These are phyloP conservation scores for Sugiyamaella lignohabitans DNA, from an alignment of 805 yeast species.

Conservation along the genomic window DNA sequence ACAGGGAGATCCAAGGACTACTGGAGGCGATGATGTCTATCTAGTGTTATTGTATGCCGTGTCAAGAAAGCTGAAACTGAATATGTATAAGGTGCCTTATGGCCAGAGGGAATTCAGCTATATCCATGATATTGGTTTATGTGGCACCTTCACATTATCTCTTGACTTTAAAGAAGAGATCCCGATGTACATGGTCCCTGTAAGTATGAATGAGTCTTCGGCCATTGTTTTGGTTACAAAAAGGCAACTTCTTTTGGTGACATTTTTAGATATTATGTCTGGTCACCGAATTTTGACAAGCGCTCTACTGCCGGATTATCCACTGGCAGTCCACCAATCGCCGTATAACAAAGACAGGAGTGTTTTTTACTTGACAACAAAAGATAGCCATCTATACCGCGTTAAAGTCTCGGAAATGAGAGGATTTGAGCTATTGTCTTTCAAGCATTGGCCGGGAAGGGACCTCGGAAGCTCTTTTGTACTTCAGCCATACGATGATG, in stretches of 20 bases:
- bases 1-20: too few relatives aligned
- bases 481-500: slow-evolving; percentile 18
- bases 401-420: neutral
- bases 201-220: slow-evolving; percentile 19
- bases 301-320: slow-evolving; percentile 30
- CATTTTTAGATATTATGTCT: slow-evolving; percentile 42
- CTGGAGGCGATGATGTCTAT: neutral
- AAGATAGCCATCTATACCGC: slow-evolving; percentile 1
- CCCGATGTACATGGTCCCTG: slow-evolving; percentile 41
- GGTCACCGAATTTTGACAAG: slow-evolving; percentile 38
- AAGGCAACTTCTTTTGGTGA: slow-evolving; percentile 34
- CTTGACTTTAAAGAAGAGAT: slow-evolving; percentile 36
- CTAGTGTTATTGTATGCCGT: slow-evolving; percentile 14
- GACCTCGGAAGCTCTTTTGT: slow-evolving; percentile 32
- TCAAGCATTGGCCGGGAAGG: too few relatives aligned
- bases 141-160: slow-evolving; percentile 30
- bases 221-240: slow-evolving; percentile 38
- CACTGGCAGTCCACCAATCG: slow-evolving; percentile 34
- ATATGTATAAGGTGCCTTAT: neutral
- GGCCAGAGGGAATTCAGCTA: neutral
- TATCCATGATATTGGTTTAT: neutral
- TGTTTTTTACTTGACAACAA: slow-evolving; percentile 25
- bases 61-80: slow-evolving; percentile 10
- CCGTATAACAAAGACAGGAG: slow-evolving; percentile 6
- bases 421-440: slow-evolving; percentile 13